Conservation (phyloP, 805 yeast genomes). For the Yarrowia sp. region DNA sequence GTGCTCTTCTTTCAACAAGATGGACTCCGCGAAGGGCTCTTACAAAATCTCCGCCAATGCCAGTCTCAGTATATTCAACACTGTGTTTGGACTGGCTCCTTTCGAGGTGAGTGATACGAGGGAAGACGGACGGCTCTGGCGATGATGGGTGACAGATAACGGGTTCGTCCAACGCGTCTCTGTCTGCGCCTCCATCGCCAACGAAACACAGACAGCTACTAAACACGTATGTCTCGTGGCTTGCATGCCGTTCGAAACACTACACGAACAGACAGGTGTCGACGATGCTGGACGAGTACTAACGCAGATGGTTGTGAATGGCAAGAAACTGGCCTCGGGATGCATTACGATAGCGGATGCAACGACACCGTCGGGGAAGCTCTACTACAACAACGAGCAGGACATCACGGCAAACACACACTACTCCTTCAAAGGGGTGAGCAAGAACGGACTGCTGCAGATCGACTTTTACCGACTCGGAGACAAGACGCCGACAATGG, state of each 20-base stretch:
- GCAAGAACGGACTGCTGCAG: conserved; percentile 28
- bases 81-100: conserved; percentile 34
- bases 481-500: conserved; percentile 27
- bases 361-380: conserved; percentile 29
- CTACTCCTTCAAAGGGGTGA: conserved; percentile 31
- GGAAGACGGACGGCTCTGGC: background rate
- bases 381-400: conserved; percentile 31
- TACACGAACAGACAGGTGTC: background rate
- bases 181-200: too few relatives aligned
- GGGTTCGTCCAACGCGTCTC: too few relatives aligned
- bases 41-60: conserved; percentile 26
- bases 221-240: background rate
- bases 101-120: conserved; percentile 30
- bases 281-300: conserved; percentile 22
- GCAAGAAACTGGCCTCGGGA: conserved; percentile 29
- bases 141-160: background rate
- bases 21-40: conserved; percentile 23
- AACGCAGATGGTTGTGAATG: conserved; percentile 33
- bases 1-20: conserved; percentile 3
- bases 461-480: conserved; percentile 29
- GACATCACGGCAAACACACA: conserved; percentile 30
- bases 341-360: conserved; percentile 25
- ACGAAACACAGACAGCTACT: background rate
- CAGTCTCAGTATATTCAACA: conserved; percentile 24
- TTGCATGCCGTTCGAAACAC: background rate